These are phyloP conservation scores for Candida succiphila DNA, from an alignment of 805 yeast species.

Conservation along the genomic window DNA sequence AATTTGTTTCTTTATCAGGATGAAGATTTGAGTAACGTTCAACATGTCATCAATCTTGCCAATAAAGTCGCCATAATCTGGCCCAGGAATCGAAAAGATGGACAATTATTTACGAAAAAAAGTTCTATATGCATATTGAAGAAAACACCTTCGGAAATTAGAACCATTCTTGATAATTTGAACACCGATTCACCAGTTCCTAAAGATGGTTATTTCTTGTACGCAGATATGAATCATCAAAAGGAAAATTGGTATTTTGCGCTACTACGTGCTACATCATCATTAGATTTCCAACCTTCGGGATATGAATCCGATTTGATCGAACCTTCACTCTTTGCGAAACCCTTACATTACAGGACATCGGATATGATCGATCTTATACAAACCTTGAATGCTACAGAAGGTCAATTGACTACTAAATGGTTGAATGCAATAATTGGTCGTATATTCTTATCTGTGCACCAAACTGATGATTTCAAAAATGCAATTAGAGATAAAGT, in stretches of 20 bases:
- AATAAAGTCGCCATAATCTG: constrained; percentile 67
- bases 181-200: constrained; percentile 23
- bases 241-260: constrained; percentile 94
- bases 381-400: constrained; percentile 70
- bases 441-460: constrained; percentile 66
- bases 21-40: constrained; percentile 51
- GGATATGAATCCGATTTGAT: constrained; percentile 21
- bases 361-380: constrained; percentile 64
- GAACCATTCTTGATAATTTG: constrained; percentile 7
- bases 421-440: constrained; percentile 91
- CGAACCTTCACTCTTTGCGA: constrained; percentile 60
- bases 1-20: constrained; percentile 79
- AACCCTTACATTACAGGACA: constrained; percentile 63
- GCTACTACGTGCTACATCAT: constrained; percentile 59
- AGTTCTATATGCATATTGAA: constrained; percentile 69
- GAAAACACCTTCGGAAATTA: constrained; percentile 17
- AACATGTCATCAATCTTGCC: constrained; percentile 70
- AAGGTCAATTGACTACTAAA: constrained; percentile 71
- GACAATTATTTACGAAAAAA: constrained; percentile 69
- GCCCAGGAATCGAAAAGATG: constrained; percentile 74
- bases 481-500: constrained; percentile 48
- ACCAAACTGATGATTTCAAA: constrained; percentile 60
- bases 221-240: constrained; percentile 67
- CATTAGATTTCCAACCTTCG: constrained; percentile 13
- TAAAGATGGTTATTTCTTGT: constrained; percentile 42